phyloP scores from a whole-genome alignment of 2,329 filamentous ascomycete genomes.

The Microdochium nivale region DNA sequence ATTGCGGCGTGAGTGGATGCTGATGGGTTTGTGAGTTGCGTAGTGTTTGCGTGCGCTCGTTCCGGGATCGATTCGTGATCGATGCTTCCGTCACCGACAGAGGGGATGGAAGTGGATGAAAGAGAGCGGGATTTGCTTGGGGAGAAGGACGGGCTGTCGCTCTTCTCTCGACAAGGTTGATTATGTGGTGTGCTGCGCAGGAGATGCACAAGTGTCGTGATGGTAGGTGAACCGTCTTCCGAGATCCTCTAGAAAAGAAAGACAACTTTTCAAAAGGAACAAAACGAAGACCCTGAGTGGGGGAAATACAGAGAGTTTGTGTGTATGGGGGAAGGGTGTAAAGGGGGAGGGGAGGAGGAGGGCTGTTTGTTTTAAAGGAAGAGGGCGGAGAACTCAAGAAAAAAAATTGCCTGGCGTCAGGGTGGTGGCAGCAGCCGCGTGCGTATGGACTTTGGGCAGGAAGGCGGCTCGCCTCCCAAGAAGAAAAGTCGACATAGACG shows the following conservation, averaged over 20 bases:
- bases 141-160: not conserved
- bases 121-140: not conserved
- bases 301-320: conserved; percentile 22
- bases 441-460: not conserved
- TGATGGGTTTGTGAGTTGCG: conserved; percentile 7
- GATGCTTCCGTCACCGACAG: not conserved
- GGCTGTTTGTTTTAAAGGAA: conserved; percentile 7
- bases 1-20: conserved; percentile 25
- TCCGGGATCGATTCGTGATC: not conserved
- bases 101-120: not conserved
- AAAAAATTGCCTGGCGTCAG: conserved; percentile 1
- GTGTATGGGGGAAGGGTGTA: conserved; percentile 13
- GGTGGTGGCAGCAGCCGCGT: conserved; percentile 1
- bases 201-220: not conserved
- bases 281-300: conserved; percentile 21
- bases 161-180: not conserved
- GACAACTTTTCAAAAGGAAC: conserved; percentile 35
- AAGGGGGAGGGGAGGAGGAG: conserved; percentile 9
- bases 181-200: not conserved
- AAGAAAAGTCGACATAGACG: no score
- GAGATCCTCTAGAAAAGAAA: conserved; percentile 32
- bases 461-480: not conserved
- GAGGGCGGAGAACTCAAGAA: conserved; percentile 7
- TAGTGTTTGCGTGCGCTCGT: conserved; percentile 5
- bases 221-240: conserved; percentile 7